Conservation (phyloP, 164 flowering plant genomes). For the Litsea cubeba region DNA sequence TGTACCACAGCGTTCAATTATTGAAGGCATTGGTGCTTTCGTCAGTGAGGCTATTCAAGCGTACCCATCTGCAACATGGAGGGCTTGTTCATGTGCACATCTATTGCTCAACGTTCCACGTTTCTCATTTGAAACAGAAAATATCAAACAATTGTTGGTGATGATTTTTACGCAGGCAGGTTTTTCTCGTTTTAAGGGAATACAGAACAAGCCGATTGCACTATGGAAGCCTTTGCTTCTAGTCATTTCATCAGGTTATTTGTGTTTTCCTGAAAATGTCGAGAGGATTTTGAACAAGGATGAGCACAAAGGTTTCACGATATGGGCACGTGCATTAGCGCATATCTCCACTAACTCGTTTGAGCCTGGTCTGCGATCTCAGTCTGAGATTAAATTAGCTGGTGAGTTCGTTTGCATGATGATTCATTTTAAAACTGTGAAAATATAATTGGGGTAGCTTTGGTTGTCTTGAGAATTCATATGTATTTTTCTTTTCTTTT, state of each 20-base stretch:
- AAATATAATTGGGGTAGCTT: neutral
- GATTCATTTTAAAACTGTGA: neutral
- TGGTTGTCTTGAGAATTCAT: neutral
- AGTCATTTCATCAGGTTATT: constrained; percentile 60
- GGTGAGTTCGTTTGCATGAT: constrained; percentile 35
- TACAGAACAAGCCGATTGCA: constrained; percentile 46
- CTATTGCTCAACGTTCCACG: constrained; percentile 48
- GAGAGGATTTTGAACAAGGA: constrained; percentile 41
- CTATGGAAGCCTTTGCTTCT: constrained; percentile 72
- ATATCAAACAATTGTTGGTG: constrained; percentile 50
- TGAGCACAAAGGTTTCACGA: constrained; percentile 39
- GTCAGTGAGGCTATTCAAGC: constrained; percentile 53
- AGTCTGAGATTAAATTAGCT: constrained; percentile 56
- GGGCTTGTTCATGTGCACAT: constrained; percentile 71
- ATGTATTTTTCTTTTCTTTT: no score
- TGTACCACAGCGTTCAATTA: constrained; percentile 51
- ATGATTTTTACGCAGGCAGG: constrained; percentile 43
- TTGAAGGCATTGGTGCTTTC: constrained; percentile 60
- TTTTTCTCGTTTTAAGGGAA: constrained; percentile 47
- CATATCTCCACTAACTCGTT: constrained; percentile 29
- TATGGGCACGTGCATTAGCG: constrained; percentile 53
- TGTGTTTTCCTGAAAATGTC: constrained; percentile 53
- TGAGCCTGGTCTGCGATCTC: constrained; percentile 32
- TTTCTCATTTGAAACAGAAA: constrained; percentile 44
- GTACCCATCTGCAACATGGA: constrained; percentile 67